Conservation (phyloP, 78 protist genomes). For the Dictyostelium brefeldianum region DNA sequence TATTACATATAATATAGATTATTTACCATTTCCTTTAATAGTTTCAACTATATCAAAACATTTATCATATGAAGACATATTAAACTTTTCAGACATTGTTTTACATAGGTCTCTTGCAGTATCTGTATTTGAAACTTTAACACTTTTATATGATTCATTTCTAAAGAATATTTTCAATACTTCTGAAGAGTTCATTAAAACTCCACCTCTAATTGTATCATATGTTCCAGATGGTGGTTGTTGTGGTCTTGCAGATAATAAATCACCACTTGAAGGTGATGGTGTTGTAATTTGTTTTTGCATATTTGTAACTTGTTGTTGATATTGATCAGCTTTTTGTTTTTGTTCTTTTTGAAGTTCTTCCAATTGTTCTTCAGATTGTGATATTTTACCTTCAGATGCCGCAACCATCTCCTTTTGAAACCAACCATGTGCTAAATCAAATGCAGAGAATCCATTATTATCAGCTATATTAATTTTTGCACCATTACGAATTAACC, state of each 20-base stretch:
- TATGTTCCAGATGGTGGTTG: background rate
- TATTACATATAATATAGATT: too few species aligned
- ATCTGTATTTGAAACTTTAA: constrained; percentile 29
- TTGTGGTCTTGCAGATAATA: background rate
- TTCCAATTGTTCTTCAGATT: constrained; percentile 11
- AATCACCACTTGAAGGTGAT: background rate
- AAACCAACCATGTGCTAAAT: constrained; percentile 71
- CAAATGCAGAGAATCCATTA: constrained; percentile 52
- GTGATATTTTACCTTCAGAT: constrained; percentile 38
- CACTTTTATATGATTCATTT: constrained; percentile 33
- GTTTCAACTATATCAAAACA: constrained; percentile 64
- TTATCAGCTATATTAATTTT: constrained; percentile 36
- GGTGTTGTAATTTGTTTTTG: background rate
- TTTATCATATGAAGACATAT: constrained; percentile 69
- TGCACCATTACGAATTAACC: constrained; percentile 74
- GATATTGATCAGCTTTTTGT: constrained; percentile 5
- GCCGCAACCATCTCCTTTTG: constrained; percentile 75
- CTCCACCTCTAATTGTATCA: constrained; percentile 25
- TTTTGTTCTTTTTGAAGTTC: constrained; percentile 14
- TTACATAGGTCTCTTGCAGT: constrained; percentile 58
- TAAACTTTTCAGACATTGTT: constrained; percentile 56
- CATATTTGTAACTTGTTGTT: background rate
- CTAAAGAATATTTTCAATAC: constrained; percentile 50
- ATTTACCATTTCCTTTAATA: constrained; percentile 34
- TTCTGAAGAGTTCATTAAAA: constrained; percentile 2